Evolutionary conservation across 2,329 filamentous ascomycete species (phyloP).

Genomic region (Cytospora paraplurivora): DNA sequence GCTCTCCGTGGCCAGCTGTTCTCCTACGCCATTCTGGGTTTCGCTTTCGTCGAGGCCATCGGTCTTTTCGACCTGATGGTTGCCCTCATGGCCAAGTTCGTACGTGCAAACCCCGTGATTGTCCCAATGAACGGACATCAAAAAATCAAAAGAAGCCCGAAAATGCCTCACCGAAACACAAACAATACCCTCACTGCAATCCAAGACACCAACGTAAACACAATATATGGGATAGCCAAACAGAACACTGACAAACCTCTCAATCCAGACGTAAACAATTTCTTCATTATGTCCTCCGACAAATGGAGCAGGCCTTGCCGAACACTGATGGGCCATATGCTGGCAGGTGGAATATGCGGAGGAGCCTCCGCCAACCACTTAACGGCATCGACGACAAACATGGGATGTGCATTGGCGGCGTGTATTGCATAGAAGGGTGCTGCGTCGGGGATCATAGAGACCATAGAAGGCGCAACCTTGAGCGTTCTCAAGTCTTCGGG

Average conservation of each 20-base stretch:
- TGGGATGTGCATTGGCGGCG: constrained; percentile 27
- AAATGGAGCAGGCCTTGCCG: constrained; percentile 28
- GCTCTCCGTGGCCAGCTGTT: constrained; percentile 93
- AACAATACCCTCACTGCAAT: neutral
- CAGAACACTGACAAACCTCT: constrained; percentile 6
- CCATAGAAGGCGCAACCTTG: constrained; percentile 29
- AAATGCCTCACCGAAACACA: constrained; percentile 16
- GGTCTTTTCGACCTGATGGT: constrained; percentile 89
- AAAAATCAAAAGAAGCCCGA: neutral
- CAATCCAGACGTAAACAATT: constrained; percentile 28
- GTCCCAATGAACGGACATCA: constrained; percentile 9
- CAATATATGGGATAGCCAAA: neutral
- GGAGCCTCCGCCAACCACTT: constrained; percentile 23
- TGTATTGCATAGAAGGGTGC: constrained; percentile 29
- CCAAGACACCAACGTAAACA: neutral
- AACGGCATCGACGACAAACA: constrained; percentile 28
- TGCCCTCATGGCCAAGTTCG: constrained; percentile 92
- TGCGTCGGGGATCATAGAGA: constrained; percentile 29
- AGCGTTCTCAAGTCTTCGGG: constrained; percentile 28
- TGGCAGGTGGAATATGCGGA: constrained; percentile 17
- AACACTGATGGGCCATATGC: constrained; percentile 26
- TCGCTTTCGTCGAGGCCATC: constrained; percentile 92
- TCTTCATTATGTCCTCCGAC: constrained; percentile 24
- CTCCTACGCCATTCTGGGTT: constrained; percentile 93
- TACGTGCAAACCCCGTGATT: constrained; percentile 47